phyloP scores from a whole-genome alignment of 305 asterid species.

The Fraxinus greggii region DNA sequence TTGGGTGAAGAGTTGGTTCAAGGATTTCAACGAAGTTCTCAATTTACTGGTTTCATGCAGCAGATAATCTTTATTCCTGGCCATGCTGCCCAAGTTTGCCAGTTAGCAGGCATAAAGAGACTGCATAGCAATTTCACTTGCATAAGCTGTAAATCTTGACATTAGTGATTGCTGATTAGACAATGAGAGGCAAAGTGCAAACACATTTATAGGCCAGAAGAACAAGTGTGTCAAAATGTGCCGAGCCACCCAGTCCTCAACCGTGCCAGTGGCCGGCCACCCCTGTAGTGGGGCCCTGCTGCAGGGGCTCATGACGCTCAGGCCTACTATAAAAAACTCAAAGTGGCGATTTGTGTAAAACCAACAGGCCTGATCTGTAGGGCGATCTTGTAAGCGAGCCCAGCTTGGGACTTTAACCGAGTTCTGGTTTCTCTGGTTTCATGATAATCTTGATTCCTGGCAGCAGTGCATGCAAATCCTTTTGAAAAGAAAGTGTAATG shows the following conservation, averaged over 20 bases:
- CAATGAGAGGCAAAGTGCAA: neutral
- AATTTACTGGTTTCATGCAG: neutral
- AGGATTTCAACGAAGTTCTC: neutral
- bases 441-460: neutral
- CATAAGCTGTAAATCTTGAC: neutral
- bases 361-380: neutral
- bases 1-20: constrained; percentile 28
- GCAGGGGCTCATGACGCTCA: neutral
- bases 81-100: neutral
- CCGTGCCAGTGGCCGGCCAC: neutral
- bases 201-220: neutral
- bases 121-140: neutral
- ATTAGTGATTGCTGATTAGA: neutral
- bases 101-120: neutral
- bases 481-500: neutral
- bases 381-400: neutral
- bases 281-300: neutral
- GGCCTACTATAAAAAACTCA: neutral
- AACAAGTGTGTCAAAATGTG: neutral
- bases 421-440: neutral
- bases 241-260: neutral
- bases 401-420: neutral
- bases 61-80: neutral
- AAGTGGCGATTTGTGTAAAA: neutral
- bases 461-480: neutral